A percentile compares a stretch with the other conserved stretches of the same genome.
Evolutionary conservation across 2,329 filamentous ascomycete species (phyloP).

Genomic region (Epichloe coenophiala): DNA sequence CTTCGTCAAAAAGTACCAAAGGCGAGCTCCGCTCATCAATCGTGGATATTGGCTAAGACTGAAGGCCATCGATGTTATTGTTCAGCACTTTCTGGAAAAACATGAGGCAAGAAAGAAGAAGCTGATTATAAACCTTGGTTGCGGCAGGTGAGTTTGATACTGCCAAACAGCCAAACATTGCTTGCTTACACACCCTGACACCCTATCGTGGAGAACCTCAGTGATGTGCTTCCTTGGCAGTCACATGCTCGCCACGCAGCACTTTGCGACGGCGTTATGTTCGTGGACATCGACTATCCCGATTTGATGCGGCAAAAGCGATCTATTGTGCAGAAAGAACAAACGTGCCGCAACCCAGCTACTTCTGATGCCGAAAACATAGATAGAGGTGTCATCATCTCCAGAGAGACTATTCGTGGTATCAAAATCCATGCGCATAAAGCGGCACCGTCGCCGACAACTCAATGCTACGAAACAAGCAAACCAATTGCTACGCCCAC

Average conservation of each 20-base stretch:
- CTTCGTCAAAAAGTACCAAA: slow-evolving; percentile 74
- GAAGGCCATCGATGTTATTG: slow-evolving; percentile 63
- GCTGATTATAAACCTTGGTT: slow-evolving; percentile 72
- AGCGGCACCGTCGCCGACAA: background rate
- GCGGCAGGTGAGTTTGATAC: slow-evolving; percentile 62
- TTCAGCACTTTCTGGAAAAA: slow-evolving; percentile 56
- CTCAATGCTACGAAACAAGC: slow-evolving; percentile 1
- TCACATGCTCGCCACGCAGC: slow-evolving; percentile 54
- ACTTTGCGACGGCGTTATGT: slow-evolving; percentile 45
- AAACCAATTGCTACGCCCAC: background rate
- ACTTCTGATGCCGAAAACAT: background rate
- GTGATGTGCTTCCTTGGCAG: slow-evolving; percentile 79
- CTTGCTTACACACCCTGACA: background rate
- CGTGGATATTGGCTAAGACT: slow-evolving; percentile 80
- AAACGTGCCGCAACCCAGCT: background rate
- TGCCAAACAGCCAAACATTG: background rate
- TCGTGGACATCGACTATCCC: slow-evolving; percentile 79
- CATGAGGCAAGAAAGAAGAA: slow-evolving; percentile 42
- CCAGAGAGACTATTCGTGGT: slow-evolving; percentile 11
- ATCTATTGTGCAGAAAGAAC: slow-evolving; percentile 41
- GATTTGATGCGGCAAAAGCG: slow-evolving; percentile 66
- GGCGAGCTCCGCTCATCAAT: slow-evolving; percentile 80
- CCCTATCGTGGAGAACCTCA: slow-evolving; percentile 20
- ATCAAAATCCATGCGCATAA: background rate
- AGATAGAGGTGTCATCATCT: slow-evolving; percentile 18